phyloP scores from a whole-genome alignment of 257 asterid genomes.

The Nicotiana tomentosiformis region DNA sequence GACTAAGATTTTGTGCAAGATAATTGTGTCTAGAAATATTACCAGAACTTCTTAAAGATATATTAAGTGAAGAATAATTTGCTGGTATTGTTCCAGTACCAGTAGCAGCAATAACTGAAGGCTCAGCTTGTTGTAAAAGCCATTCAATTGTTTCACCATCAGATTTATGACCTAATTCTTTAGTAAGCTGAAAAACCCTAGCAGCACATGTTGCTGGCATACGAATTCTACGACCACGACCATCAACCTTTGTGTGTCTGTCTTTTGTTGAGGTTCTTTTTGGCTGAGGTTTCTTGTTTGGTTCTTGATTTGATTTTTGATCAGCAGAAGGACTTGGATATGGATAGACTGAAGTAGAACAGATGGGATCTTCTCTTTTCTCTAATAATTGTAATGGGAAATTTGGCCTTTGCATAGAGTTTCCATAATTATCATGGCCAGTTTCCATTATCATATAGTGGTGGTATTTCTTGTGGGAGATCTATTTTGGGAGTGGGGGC shows the following conservation, averaged over 20 bases:
- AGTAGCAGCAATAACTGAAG: slow-evolving; percentile 82
- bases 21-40: neutral
- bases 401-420: slow-evolving; percentile 24
- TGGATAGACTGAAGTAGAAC: slow-evolving; percentile 5
- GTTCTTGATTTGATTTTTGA: neutral
- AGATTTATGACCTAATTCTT: slow-evolving; percentile 48
- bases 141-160: slow-evolving; percentile 59
- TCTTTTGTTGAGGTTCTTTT: slow-evolving; percentile 54
- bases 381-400: slow-evolving; percentile 54
- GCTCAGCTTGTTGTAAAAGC: slow-evolving; percentile 87
- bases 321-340: neutral
- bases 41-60: slow-evolving; percentile 62
- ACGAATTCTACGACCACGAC: slow-evolving; percentile 66
- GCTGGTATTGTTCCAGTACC: slow-evolving; percentile 94
- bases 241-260: slow-evolving; percentile 57
- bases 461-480: neutral
- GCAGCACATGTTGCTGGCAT: slow-evolving; percentile 87
- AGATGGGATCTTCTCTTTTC: slow-evolving; percentile 22
- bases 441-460: slow-evolving; percentile 38
- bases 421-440: slow-evolving; percentile 10
- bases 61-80: slow-evolving; percentile 56
- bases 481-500: neutral
- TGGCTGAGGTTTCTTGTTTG: slow-evolving; percentile 37
- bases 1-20: neutral
- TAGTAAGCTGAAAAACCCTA: slow-evolving; percentile 75